Percentiles rank a stretch among this genome's conserved stretches.
Evolutionary conservation across 2,329 filamentous ascomycete genomes (phyloP).

Genomic region (Claviceps fusiformis): DNA sequence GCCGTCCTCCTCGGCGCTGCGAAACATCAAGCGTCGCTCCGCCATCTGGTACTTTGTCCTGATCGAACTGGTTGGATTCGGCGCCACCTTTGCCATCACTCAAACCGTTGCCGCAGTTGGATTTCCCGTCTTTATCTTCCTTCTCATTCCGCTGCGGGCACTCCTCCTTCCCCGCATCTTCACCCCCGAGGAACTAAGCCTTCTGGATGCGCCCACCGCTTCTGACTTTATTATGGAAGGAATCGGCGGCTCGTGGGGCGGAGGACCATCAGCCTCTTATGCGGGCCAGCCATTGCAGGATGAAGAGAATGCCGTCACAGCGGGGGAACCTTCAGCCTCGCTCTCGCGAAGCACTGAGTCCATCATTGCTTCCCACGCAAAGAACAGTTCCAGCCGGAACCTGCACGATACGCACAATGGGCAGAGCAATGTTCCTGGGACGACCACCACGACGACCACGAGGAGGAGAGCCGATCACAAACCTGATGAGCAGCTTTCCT

Average conservation of each 20-base stretch:
- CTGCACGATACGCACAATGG: not conserved
- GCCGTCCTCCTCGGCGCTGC: constrained; percentile 41
- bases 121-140: constrained; percentile 61
- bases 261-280: not conserved
- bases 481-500: not conserved
- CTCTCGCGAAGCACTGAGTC: constrained; percentile 1
- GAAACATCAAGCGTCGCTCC: constrained; percentile 41
- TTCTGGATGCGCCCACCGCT: constrained; percentile 61
- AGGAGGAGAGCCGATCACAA: not conserved
- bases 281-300: not conserved
- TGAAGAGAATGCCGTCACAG: not conserved
- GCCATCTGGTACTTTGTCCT: constrained; percentile 61
- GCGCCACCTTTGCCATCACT: constrained; percentile 68
- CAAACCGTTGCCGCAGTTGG: constrained; percentile 73
- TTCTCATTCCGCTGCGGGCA: constrained; percentile 53
- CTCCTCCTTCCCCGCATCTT: constrained; percentile 51
- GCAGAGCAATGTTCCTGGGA: not conserved
- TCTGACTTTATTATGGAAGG: constrained; percentile 65
- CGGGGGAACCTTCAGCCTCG: not conserved
- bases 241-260: constrained; percentile 49
- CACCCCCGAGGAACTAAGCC: constrained; percentile 41
- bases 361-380: constrained; percentile 3
- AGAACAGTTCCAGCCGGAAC: not conserved
- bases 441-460: not conserved
- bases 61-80: constrained; percentile 57